These are phyloP conservation scores for Persicaria maculosa DNA, from an alignment of 148 eudicot genomes.

Conservation along the genomic window DNA sequence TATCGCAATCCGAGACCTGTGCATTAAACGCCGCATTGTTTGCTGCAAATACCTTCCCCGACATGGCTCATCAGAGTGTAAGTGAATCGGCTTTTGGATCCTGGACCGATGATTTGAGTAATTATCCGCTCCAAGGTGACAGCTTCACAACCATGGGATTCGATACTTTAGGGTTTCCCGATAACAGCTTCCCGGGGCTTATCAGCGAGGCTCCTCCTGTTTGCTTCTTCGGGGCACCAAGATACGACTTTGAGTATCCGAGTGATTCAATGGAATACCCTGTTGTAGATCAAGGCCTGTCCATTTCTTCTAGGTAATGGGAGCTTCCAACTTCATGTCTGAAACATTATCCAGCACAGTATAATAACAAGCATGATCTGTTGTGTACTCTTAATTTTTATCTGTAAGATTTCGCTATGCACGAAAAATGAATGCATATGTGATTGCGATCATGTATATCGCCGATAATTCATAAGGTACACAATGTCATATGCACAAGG, in stretches of 20 bases:
- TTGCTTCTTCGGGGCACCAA: constrained; percentile 30
- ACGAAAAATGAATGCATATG: not conserved
- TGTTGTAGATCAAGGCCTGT: constrained; percentile 62
- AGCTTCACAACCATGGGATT: constrained; percentile 22
- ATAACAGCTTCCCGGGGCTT: constrained; percentile 31
- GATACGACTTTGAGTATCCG: constrained; percentile 50
- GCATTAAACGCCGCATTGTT: not conserved
- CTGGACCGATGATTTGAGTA: constrained; percentile 28
- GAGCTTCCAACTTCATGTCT: not conserved
- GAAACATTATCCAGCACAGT: constrained; percentile 1
- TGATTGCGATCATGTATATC: not conserved
- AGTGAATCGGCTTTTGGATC: constrained; percentile 31
- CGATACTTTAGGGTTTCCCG: constrained; percentile 32
- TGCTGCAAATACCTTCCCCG: constrained; percentile 24
- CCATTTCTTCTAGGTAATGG: constrained; percentile 26
- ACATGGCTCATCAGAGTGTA: constrained; percentile 25
- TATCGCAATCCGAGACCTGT: no score
- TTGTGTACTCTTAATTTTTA: not conserved
- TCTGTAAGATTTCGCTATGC: constrained; percentile 1
- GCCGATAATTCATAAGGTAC: no score
- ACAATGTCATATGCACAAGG: no score
- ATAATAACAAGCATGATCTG: constrained; percentile 2
- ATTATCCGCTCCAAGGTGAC: constrained; percentile 41
- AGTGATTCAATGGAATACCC: constrained; percentile 54
- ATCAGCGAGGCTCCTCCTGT: constrained; percentile 34